phyloP scores from a whole-genome alignment of 306 rosid species.

The Castanea mollissima region DNA sequence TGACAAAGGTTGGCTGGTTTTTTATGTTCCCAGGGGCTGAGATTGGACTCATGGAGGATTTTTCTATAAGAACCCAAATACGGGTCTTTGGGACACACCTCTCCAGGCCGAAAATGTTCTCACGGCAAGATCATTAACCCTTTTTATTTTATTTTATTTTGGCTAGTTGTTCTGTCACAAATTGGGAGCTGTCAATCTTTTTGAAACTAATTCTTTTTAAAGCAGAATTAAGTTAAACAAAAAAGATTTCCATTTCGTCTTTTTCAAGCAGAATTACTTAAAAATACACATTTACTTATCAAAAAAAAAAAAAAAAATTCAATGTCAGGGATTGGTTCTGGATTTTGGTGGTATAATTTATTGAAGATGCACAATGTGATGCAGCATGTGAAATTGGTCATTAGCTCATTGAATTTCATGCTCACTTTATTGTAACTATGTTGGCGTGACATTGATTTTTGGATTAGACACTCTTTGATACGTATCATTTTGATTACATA shows the following conservation, averaged over 20 bases:
- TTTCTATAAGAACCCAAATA: conserved; percentile 65
- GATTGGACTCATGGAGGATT: conserved; percentile 92
- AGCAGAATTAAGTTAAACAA: too few species aligned
- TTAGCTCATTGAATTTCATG: too few species aligned
- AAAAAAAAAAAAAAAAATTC: too few species aligned
- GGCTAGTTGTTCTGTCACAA: background rate
- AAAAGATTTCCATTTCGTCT: background rate
- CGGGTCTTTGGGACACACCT: conserved; percentile 93
- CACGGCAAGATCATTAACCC: conserved; percentile 48
- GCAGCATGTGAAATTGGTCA: too few species aligned
- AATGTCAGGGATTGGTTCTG: background rate
- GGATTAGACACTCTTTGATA: too few species aligned
- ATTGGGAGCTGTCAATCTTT: background rate
- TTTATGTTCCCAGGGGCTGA: conserved; percentile 77
- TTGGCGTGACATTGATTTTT: too few species aligned
- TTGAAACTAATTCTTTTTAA: background rate
- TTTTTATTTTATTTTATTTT: background rate
- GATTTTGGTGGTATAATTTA: too few species aligned
- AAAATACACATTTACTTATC: too few species aligned
- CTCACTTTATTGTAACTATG: too few species aligned
- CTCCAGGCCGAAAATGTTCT: conserved; percentile 76
- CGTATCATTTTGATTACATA: too few species aligned
- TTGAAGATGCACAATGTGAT: too few species aligned
- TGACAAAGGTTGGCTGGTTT: conserved; percentile 93
- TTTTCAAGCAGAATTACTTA: too few species aligned